A percentile compares a stretch with the other conserved stretches of the same genome.
phyloP scores from a whole-genome alignment of 2,329 filamentous ascomycete genomes.

The Alternaria arbusti region DNA sequence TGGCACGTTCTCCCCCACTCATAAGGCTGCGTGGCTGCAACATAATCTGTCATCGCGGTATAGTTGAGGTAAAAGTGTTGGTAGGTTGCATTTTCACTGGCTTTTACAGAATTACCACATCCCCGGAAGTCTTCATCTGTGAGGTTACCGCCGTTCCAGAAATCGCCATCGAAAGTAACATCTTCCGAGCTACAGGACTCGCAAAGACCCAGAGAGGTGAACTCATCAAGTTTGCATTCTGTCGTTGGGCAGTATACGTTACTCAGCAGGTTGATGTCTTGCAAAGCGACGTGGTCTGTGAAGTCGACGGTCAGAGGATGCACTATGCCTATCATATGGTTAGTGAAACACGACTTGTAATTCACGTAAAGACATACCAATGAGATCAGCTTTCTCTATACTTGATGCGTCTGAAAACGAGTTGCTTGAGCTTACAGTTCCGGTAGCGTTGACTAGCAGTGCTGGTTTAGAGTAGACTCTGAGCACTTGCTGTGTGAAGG shows the following conservation, averaged over 20 bases:
- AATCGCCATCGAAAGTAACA: accelerated
- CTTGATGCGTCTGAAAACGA: accelerated
- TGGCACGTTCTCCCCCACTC: no score
- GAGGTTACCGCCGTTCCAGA: neutral
- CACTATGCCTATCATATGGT: accelerated
- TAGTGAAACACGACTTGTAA: neutral
- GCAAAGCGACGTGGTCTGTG: neutral
- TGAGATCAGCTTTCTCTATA: neutral
- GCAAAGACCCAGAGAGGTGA: neutral
- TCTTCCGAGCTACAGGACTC: accelerated
- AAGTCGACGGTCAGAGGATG: accelerated
- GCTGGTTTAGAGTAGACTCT: neutral
- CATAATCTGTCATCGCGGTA: no score
- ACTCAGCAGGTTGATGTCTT: neutral
- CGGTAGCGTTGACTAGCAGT: neutral
- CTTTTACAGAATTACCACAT: no score
- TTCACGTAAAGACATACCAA: no score
- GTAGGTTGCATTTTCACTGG: no score
- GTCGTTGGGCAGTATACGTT: neutral
- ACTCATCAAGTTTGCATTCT: neutral
- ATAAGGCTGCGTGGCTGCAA: no score
- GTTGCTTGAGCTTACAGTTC: neutral
- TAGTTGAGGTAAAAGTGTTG: no score
- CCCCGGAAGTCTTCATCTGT: no score
- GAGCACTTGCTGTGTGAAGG: neutral